Base-by-base conservation (phyloP, 208 protist species). In the Herpetomonas muscarum region DNA sequence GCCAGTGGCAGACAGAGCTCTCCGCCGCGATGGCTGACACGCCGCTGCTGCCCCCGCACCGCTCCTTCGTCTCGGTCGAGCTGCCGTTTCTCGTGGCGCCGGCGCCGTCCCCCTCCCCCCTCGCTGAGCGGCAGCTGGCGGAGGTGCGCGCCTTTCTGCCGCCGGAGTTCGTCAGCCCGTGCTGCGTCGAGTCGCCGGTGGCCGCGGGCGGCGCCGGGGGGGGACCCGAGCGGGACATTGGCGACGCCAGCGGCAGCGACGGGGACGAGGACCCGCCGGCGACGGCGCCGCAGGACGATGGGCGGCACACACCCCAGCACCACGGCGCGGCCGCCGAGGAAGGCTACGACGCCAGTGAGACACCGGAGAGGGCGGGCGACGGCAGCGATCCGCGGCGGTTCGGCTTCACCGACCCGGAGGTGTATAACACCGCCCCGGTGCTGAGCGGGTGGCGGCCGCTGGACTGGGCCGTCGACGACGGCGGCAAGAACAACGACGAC, bases 51-150 rank as follows among this genome's bases (percentile, higher is more conserved):
- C 70, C 79, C 32, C 9, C 48, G 6, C 71, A 80, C 59, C 76
- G 82, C 26, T 58, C 67, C 54, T 90, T 79, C 59, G 66, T 86
- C 22, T 68, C 72, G 1, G 66, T 90, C 12, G 86, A 93, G 56
- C 70, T 93, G 26, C 86, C 86, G 29, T 93, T 93, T 48, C 50
- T 80, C 3, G 55, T 71, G 25, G 37, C 67, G 0, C 9, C 15
- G n/a, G 32, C 46, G 37, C n/a, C 36, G 3, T 6, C 10, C 25
- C 36, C 37, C 6, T n/a, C 51, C 31, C 26, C 25, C 5, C 37
- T 49, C n/a, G 3, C 53, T 55, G 39, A 45, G 22, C 26, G 41
- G 25, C 28, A 72, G 22, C 61, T 47, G 44, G 56, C 21, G 2
- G 67, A 67, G 31, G 53, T 90, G 12, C 70, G 76, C 25, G 70